Evolutionary conservation across 495 filamentous ascomycete species (phyloP).

Genomic region (Xylaria acuta): DNA sequence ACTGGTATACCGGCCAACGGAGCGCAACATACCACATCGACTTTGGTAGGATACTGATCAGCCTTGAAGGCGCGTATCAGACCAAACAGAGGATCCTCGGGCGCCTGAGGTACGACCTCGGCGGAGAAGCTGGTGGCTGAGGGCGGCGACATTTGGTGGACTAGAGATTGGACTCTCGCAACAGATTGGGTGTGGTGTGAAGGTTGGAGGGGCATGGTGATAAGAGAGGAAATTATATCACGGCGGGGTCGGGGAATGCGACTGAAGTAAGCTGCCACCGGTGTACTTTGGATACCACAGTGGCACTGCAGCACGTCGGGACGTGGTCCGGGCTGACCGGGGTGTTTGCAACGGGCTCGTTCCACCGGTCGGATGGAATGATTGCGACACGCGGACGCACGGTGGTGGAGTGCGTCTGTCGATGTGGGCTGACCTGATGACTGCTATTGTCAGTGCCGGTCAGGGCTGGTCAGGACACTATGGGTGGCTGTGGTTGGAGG

Average conservation of each 20-base stretch:
- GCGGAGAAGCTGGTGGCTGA: slow-evolving; percentile 74
- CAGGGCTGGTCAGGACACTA: too few relatives aligned
- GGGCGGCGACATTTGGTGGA: slow-evolving; percentile 40
- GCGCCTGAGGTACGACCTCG: slow-evolving; percentile 83
- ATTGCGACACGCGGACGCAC: slow-evolving; percentile 3
- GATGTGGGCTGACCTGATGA: slow-evolving; percentile 15
- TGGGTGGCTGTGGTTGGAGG: background rate
- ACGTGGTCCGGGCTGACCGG: background rate
- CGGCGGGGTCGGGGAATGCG: slow-evolving; percentile 10
- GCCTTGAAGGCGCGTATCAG: slow-evolving; percentile 87
- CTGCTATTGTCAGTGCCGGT: background rate
- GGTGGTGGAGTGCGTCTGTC: slow-evolving; percentile 4
- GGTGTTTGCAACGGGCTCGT: slow-evolving; percentile 6
- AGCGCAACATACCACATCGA: slow-evolving; percentile 70
- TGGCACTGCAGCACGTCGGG: background rate
- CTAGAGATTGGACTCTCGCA: slow-evolving; percentile 40
- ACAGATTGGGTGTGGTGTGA: slow-evolving; percentile 38
- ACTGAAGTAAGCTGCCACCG: background rate
- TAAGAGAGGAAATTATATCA: slow-evolving; percentile 29
- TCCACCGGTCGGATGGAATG: slow-evolving; percentile 25
- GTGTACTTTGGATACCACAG: background rate
- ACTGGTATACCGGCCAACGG: background rate
- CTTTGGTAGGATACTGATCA: slow-evolving; percentile 84
- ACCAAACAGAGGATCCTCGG: slow-evolving; percentile 95
- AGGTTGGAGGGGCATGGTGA: slow-evolving; percentile 38